Base-by-base conservation (phyloP, 805 yeast species). In the Candida anglica region DNA sequence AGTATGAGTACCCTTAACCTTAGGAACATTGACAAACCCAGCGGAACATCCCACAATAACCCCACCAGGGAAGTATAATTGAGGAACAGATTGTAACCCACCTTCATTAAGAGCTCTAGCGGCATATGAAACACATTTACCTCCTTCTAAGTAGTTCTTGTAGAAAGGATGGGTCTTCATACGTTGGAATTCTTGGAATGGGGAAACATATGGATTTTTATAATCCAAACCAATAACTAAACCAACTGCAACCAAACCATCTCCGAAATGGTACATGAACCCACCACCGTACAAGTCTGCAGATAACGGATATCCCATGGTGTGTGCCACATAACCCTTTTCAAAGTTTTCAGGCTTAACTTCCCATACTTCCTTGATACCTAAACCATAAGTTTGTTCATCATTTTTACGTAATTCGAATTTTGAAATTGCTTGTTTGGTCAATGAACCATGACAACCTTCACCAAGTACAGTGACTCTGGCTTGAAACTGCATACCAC, bases 101-200 rank as follows among this genome's bases (percentile, higher is more conserved):
- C 99, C 99, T 64, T 93, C 99, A 58, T 91, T 93, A 47, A 93
- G 73, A 1, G 98, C 96, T 48, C 98, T 75, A 3, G 98, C 98
- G 13, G 86, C 98, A 51, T 93, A 93, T 3, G 95, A 80, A 14
- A 93, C 73, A 60, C 98, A 93, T 52, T 81, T 86, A 15, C 98
- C 98, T 26, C 94, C 95, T 48, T 78, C 75, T 34, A 93, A 67
- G 1, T 82, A 81, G 15, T 75, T 63, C 19, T 76, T 63, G 56
- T 87, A 93, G 58, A 75, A 82, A 4, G 96, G 95, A 58, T 93
- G 98, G 31, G 75, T 81, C 60, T 93, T 93, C 93, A 93, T 76
- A 45, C 78, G 77, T 67, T 91, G 98, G 59, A 93, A 93, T 64
- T 93, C 98, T 58, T 86, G 86, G 60, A 87, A 93, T 15, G 98